Evolutionary conservation across 148 eudicot species (phyloP).

Genomic region (Camellia lanceoleosa): DNA sequence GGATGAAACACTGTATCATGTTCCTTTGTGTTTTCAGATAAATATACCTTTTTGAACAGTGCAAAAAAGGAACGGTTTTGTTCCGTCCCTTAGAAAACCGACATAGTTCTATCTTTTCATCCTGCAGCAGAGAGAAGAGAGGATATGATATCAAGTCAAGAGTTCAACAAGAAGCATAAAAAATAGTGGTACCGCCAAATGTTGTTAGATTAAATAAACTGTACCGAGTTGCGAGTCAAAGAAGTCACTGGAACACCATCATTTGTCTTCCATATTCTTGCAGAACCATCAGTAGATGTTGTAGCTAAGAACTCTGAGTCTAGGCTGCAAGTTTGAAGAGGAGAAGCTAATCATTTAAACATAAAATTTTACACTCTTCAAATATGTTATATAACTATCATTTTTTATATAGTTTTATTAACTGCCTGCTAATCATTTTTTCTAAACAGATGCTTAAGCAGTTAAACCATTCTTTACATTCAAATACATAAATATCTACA

Average conservation of each 20-base stretch:
- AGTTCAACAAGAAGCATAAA: conserved; percentile 17
- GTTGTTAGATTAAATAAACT: neutral
- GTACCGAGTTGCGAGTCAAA: conserved; percentile 68
- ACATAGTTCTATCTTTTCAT: conserved; percentile 84
- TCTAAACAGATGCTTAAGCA: neutral
- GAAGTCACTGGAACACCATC: conserved; percentile 82
- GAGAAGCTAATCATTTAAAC: neutral
- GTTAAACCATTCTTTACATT: neutral
- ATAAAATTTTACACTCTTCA: neutral
- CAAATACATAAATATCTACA: neutral
- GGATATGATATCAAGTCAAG: conserved; percentile 18
- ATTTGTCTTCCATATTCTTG: conserved; percentile 90
- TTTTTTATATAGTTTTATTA: neutral
- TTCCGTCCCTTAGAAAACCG: conserved; percentile 98
- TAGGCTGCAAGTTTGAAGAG: conserved; percentile 46
- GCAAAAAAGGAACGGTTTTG: conserved; percentile 91
- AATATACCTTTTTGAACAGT: conserved; percentile 68
- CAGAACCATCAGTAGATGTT: conserved; percentile 95
- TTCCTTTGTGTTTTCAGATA: neutral
- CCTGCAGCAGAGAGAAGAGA: conserved; percentile 39
- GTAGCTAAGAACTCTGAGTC: conserved; percentile 98
- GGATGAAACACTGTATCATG: neutral
- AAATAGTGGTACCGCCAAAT: neutral
- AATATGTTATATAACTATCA: neutral
- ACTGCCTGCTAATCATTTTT: neutral